Conservation (phyloP, 1,139 yeast species). For the Debaryomycetaceae sp. region DNA sequence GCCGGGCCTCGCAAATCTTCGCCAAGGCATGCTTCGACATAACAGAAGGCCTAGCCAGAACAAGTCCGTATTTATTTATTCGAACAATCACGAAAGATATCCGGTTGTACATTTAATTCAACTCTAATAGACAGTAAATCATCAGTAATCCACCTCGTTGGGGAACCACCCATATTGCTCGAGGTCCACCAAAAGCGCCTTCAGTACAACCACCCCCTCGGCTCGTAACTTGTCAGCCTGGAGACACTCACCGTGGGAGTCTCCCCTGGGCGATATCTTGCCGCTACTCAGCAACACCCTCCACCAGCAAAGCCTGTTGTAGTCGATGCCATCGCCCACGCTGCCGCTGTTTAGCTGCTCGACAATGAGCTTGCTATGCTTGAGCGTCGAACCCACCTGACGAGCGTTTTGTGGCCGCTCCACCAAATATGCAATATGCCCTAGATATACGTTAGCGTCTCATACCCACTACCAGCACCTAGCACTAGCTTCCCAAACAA, state of each 20-base stretch:
- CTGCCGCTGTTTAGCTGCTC: constrained; percentile 18
- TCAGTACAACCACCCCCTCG: constrained; percentile 49
- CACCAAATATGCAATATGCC: constrained; percentile 65
- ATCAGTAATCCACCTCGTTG: constrained; percentile 31
- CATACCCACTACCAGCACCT: constrained; percentile 1
- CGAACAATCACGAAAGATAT: neutral
- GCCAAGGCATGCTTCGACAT: constrained; percentile 1
- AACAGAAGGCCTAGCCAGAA: constrained; percentile 1
- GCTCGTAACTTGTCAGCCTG: constrained; percentile 46
- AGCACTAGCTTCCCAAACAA: neutral
- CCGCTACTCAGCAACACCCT: constrained; percentile 66
- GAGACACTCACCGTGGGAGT: constrained; percentile 34
- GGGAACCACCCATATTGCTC: constrained; percentile 69
- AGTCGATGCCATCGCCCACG: constrained; percentile 16
- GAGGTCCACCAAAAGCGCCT: constrained; percentile 39
- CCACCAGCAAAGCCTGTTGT: constrained; percentile 71
- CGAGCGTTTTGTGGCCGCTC: constrained; percentile 65
- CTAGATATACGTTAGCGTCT: constrained; percentile 17
- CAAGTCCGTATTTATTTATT: constrained; percentile 1
- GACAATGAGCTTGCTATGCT: constrained; percentile 31
- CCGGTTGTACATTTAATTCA: too few species aligned
- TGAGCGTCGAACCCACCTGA: constrained; percentile 70
- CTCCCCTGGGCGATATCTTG: constrained; percentile 52
- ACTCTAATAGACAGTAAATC: neutral
- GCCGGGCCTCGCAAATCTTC: neutral